Conservation (phyloP, 345 rosid species). For the Tarenaya hassleriana region DNA sequence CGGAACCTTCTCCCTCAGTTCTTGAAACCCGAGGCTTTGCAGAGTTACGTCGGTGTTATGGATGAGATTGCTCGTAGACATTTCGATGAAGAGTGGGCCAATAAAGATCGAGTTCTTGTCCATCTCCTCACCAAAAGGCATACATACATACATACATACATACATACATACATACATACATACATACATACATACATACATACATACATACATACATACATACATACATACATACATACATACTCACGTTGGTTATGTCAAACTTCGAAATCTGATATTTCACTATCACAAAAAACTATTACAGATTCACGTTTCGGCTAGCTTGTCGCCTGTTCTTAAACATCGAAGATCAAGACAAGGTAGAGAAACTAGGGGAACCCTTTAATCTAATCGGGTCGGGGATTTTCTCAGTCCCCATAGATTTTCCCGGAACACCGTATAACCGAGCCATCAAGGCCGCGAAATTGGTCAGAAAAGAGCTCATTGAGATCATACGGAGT, state of each 20-base stretch:
- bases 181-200: too few species aligned
- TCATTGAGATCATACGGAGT: slow-evolving; percentile 10
- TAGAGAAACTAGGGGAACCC: slow-evolving; percentile 14
- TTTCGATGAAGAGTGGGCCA: slow-evolving; percentile 28
- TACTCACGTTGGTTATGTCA: too few species aligned
- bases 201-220: too few species aligned
- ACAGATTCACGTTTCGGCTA: slow-evolving; percentile 30
- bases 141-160: too few species aligned
- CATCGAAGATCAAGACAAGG: slow-evolving; percentile 22
- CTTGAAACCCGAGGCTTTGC: slow-evolving; percentile 37
- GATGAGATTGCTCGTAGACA: slow-evolving; percentile 30
- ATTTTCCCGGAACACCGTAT: slow-evolving; percentile 31
- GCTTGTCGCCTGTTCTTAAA: slow-evolving; percentile 39
- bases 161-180: too few species aligned
- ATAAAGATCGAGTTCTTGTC: slow-evolving; percentile 25
- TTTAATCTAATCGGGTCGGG: slow-evolving; percentile 20
- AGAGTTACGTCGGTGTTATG: slow-evolving; percentile 28
- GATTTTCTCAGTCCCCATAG: slow-evolving; percentile 22
- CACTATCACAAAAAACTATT: too few species aligned
- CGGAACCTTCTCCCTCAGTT: slow-evolving; percentile 29
- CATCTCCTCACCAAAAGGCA: slow-evolving; percentile 28
- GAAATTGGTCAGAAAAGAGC: slow-evolving; percentile 16
- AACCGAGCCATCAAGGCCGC: slow-evolving; percentile 27
- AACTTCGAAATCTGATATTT: too few species aligned
- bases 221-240: too few species aligned